Conservation (phyloP, 148 eudicot species). For the Camellia japonica region DNA sequence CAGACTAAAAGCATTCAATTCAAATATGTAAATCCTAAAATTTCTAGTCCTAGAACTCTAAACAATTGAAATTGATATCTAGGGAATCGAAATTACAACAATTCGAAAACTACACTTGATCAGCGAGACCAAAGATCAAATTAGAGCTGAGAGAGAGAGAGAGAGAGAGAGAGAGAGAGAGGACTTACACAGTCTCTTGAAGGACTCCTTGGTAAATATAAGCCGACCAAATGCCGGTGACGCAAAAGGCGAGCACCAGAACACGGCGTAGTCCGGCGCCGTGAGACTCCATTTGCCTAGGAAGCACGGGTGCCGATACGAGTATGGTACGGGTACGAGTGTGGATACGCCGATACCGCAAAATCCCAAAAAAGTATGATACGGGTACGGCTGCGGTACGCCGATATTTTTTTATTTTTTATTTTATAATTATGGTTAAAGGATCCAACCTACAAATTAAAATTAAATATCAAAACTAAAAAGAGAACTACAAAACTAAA, state of each 20-base stretch:
- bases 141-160: neutral
- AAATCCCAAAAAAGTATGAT: too few relatives aligned
- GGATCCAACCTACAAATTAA: too few relatives aligned
- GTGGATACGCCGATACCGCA: too few relatives aligned
- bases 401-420: too few relatives aligned
- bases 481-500: too few relatives aligned
- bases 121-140: neutral
- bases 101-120: neutral
- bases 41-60: neutral
- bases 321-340: too few relatives aligned
- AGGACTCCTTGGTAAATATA: constrained; percentile 96
- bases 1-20: neutral
- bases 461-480: too few relatives aligned
- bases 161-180: too few relatives aligned
- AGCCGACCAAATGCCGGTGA: constrained; percentile 94
- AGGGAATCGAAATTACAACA: neutral
- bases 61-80: neutral
- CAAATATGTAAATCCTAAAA: neutral
- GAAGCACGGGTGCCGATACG: too few relatives aligned
- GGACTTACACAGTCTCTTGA: constrained; percentile 77
- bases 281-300: constrained; percentile 58
- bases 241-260: constrained; percentile 65
- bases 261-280: constrained; percentile 73
- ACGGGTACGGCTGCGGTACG: too few relatives aligned
- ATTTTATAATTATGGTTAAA: too few relatives aligned